phyloP scores from a whole-genome alignment of 106 monocot genomes.

The Phalaenopsis aphrodite region DNA sequence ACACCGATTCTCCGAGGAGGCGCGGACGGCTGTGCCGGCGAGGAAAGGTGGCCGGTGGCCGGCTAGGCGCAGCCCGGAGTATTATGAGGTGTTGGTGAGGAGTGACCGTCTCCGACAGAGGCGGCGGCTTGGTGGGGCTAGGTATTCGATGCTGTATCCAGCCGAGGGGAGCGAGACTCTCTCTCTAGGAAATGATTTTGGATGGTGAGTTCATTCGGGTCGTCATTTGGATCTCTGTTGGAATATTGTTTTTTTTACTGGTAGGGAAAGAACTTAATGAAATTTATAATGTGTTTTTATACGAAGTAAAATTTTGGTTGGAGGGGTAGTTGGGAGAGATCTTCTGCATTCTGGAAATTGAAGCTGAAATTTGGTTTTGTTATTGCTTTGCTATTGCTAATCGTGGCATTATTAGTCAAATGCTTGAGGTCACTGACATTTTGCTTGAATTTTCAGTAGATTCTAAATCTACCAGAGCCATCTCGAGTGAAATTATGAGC shows the following conservation, averaged over 20 bases:
- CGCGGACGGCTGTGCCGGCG: slow-evolving; percentile 7
- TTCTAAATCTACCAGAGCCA: background rate
- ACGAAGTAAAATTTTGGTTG: background rate
- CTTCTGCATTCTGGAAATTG: background rate
- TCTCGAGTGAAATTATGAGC: background rate
- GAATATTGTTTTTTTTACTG: background rate
- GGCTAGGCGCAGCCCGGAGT: slow-evolving; percentile 44
- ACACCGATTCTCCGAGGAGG: slow-evolving; percentile 88
- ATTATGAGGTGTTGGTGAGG: slow-evolving; percentile 43
- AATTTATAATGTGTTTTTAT: background rate
- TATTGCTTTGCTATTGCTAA: background rate
- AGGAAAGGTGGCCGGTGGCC: slow-evolving; percentile 16
- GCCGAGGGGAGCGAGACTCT: slow-evolving; percentile 52
- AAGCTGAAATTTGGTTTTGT: background rate
- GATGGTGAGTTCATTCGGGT: slow-evolving; percentile 44
- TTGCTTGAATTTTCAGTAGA: background rate
- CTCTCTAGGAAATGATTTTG: slow-evolving; percentile 73
- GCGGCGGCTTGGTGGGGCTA: slow-evolving; percentile 23
- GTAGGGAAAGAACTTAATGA: background rate
- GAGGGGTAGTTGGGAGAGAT: background rate
- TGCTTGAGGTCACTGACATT: background rate
- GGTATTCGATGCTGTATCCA: slow-evolving; percentile 45
- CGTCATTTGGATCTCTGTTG: background rate
- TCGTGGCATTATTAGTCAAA: background rate
- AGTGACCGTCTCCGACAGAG: slow-evolving; percentile 54